phyloP scores from a whole-genome alignment of 2,329 filamentous ascomycete genomes.

The Tolypocladium cylindrosporum region DNA sequence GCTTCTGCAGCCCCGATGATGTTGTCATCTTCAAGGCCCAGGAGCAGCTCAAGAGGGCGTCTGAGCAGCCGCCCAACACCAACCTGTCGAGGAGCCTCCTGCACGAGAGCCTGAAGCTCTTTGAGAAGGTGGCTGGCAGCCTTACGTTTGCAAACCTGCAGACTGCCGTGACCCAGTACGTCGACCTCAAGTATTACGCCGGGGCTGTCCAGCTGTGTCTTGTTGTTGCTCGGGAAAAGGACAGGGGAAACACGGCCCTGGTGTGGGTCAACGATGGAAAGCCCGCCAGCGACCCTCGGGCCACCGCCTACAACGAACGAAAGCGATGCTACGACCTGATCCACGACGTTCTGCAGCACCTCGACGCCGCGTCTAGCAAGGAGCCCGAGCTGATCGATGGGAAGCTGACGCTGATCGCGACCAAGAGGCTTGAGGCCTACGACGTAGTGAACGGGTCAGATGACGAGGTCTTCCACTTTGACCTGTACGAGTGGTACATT shows the following conservation, averaged over 20 bases:
- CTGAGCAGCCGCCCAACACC: constrained; percentile 64
- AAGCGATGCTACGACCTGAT: constrained; percentile 80
- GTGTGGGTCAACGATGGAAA: constrained; percentile 81
- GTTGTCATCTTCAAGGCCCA: constrained; percentile 98
- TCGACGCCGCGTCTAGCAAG: constrained; percentile 60
- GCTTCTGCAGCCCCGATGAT: constrained; percentile 95
- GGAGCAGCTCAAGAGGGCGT: constrained; percentile 82
- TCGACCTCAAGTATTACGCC: constrained; percentile 78
- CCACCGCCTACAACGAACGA: constrained; percentile 57
- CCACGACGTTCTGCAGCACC: constrained; percentile 65
- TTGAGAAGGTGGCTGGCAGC: constrained; percentile 78
- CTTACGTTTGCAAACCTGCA: constrained; percentile 73
- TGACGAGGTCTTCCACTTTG: constrained; percentile 91
- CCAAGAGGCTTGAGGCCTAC: constrained; percentile 80
- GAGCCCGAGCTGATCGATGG: constrained; percentile 72
- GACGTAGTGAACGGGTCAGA: constrained; percentile 77
- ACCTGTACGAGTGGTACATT: constrained; percentile 98
- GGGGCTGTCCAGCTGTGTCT: constrained; percentile 85
- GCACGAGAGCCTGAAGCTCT: constrained; percentile 80
- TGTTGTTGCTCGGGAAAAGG: constrained; percentile 70
- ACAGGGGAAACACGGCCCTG: constrained; percentile 77
- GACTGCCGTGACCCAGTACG: constrained; percentile 69
- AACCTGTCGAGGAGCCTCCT: constrained; percentile 70
- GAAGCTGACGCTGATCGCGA: constrained; percentile 62
- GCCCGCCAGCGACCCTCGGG: constrained; percentile 60